Percentiles rank a stretch among this genome's conserved stretches.
Conservation (phyloP, 2,329 filamentous ascomycete species). For the Orbilia ellipsospora region DNA sequence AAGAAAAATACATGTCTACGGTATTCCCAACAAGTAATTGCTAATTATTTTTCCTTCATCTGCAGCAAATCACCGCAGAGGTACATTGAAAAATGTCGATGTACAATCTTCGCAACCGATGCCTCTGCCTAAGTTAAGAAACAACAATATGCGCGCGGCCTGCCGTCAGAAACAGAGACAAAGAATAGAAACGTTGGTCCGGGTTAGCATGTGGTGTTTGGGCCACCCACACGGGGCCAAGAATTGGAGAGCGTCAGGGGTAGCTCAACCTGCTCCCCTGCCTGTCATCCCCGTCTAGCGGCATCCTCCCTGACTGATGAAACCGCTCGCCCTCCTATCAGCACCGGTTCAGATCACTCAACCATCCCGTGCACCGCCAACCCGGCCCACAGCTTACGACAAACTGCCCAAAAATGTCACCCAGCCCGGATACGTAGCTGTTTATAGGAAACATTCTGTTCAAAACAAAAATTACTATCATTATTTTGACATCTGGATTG, state of each 20-base stretch:
- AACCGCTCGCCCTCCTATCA: conserved; percentile 38
- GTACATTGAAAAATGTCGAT: background rate
- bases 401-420: conserved; percentile 29
- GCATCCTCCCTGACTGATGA: conserved; percentile 29
- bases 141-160: conserved; percentile 48
- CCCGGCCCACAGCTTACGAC: conserved; percentile 17
- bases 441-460: background rate
- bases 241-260: conserved; percentile 36
- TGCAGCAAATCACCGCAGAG: background rate
- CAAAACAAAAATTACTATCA: conserved; percentile 4
- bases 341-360: conserved; percentile 33
- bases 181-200: conserved; percentile 3
- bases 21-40: background rate
- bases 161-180: conserved; percentile 43
- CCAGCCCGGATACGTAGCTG: conserved; percentile 12
- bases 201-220: conserved; percentile 24
- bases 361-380: conserved; percentile 16
- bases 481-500: too few species aligned
- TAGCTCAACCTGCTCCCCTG: conserved; percentile 28
- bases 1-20: background rate
- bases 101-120: too few species aligned
- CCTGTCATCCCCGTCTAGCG: conserved; percentile 37
- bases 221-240: background rate
- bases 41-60: background rate
- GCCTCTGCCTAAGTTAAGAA: conserved; percentile 42